These are phyloP conservation scores for Candida silvicultrix DNA, from an alignment of 805 yeast species.

Conservation along the genomic window DNA sequence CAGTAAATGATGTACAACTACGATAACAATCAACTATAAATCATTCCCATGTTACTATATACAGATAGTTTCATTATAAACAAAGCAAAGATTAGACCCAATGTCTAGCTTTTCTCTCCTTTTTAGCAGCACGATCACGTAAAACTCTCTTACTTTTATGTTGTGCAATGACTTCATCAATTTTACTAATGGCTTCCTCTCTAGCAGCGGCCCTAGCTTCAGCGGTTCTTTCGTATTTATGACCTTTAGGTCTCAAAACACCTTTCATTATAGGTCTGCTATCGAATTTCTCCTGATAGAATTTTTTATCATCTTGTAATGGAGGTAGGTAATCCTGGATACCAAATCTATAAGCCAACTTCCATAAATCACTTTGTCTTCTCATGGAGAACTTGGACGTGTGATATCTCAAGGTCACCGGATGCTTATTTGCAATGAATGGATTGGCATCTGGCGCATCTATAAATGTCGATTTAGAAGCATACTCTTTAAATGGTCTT, in stretches of 20 bases:
- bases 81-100: neutral
- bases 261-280: slow-evolving; percentile 70
- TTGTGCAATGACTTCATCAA: slow-evolving; percentile 60
- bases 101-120: neutral
- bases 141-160: slow-evolving; percentile 26
- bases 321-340: slow-evolving; percentile 71
- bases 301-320: slow-evolving; percentile 40
- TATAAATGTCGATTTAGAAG: slow-evolving; percentile 57
- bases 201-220: slow-evolving; percentile 54
- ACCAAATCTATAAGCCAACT: slow-evolving; percentile 79
- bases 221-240: slow-evolving; percentile 60
- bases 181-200: slow-evolving; percentile 56
- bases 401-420: slow-evolving; percentile 72
- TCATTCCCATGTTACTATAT: neutral
- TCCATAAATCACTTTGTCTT: slow-evolving; percentile 77
- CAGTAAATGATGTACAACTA: too few relatives aligned
- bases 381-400: slow-evolving; percentile 74
- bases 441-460: slow-evolving; percentile 76
- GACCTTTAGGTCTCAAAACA: slow-evolving; percentile 71
- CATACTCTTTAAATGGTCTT: slow-evolving; percentile 62
- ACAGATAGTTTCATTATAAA: neutral
- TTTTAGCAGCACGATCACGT: slow-evolving; percentile 7
- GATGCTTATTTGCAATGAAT: slow-evolving; percentile 78
- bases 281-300: slow-evolving; percentile 73
- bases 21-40: too few relatives aligned